Base-by-base conservation (phyloP, 148 eudicot species). In the Cornus kousa region DNA sequence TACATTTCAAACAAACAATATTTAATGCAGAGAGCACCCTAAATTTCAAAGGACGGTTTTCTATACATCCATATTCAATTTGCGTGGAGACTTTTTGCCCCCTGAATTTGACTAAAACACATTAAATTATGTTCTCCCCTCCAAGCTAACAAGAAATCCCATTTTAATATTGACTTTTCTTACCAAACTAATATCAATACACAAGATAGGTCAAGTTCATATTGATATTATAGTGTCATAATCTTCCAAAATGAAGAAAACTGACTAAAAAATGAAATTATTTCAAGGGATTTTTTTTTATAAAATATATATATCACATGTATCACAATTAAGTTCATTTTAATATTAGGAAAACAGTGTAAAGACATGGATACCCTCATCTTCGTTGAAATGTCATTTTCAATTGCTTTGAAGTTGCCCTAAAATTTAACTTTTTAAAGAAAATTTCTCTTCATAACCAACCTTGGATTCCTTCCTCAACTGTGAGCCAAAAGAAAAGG, bases 381-480 rank as follows among this genome's bases (percentile, higher is more conserved):
- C 16, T 8, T 7, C 1, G 39, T 20, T 12, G 5, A 31, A 19
- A 55, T 39, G 55, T 62, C 77, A 68, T 39, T 74, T 74, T 74
- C 23, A 31, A 10, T n/a, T 33, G 2, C n/a, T 33, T 57, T n/a
- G 8, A 59, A 33, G 16, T 10, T 46, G 77, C 9, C 35, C 35
- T 60, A 22, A 43, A 43, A 4, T 60, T 60, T 60, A 16, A 60
- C 22, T 60, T 60, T 60, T 60, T 60, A 14, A 16, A 60, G 3
- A 14, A 60, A 20, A 60, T 35, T 4, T 35, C 19, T 68, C 46
- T 50, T 17, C 31, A 8, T 77, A 55, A 19, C 13, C 24, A 68
- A 22, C 82, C 50, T 79, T 33, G 82, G 82, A 79, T 79, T 40
- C 82, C 77, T 28, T 28, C 28, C 20, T 66, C 5, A 43, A 0